phyloP scores from a whole-genome alignment of 768 basidiomycete genomes.

The Fomitopsis pulvina region DNA sequence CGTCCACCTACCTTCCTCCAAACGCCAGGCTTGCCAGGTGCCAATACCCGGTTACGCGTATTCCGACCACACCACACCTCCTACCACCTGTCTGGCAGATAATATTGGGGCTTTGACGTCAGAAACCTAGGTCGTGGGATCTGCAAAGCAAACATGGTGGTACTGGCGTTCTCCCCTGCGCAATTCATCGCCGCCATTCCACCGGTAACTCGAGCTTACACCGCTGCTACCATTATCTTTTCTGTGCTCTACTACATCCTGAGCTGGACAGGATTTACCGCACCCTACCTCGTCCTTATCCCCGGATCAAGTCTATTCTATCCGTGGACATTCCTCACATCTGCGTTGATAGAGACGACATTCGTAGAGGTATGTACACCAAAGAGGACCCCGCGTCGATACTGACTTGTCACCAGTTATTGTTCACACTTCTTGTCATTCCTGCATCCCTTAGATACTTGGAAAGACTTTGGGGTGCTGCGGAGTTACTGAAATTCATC shows the following conservation, averaged over 20 bases:
- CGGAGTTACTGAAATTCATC: slow-evolving; percentile 84
- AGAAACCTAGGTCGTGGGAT: no score
- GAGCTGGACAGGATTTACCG: slow-evolving; percentile 43
- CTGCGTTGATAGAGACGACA: slow-evolving; percentile 79
- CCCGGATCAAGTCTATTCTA: slow-evolving; percentile 78
- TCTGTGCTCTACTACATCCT: slow-evolving; percentile 63
- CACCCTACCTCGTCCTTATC: slow-evolving; percentile 70
- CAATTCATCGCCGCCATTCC: slow-evolving; percentile 67
- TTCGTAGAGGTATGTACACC: slow-evolving; percentile 66
- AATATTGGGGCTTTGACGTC: no score
- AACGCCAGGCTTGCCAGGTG: not conserved
- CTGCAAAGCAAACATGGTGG: slow-evolving; percentile 52
- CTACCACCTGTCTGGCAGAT: no score
- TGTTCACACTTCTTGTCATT: slow-evolving; percentile 68
- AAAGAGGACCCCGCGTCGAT: not conserved
- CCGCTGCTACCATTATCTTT: slow-evolving; percentile 49
- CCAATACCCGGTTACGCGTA: no score
- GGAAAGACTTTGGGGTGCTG: slow-evolving; percentile 89
- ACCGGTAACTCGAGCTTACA: slow-evolving; percentile 70
- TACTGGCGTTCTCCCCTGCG: slow-evolving; percentile 61
- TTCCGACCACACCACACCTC: no score
- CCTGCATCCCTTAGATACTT: slow-evolving; percentile 84
- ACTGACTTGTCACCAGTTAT: slow-evolving; percentile 44
- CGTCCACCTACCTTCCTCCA: not conserved
- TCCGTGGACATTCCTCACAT: slow-evolving; percentile 93